Conservation (phyloP, 2,329 filamentous ascomycete species). For the Aspergillus quadrilineatus region DNA sequence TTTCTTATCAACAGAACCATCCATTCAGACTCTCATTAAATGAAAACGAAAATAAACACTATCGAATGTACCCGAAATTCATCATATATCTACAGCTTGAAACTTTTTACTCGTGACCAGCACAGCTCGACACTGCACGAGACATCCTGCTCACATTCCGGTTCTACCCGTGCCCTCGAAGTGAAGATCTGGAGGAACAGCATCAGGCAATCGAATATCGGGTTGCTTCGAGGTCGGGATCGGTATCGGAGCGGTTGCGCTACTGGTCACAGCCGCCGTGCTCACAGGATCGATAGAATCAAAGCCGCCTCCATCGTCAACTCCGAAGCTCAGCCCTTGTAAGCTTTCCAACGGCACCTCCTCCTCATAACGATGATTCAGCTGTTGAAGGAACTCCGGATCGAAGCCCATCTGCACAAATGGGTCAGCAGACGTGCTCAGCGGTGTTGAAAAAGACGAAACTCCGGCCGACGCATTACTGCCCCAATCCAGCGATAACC, state of each 20-base stretch:
- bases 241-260: constrained; percentile 18
- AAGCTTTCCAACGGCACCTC: constrained; percentile 32
- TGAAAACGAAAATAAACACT: neutral
- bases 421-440: constrained; percentile 30
- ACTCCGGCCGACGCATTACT: constrained; percentile 31
- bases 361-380: constrained; percentile 36
- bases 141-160: neutral
- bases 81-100: constrained; percentile 1
- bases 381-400: constrained; percentile 36
- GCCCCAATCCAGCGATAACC: constrained; percentile 35
- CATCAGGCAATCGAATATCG: constrained; percentile 16
- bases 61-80: neutral
- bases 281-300: neutral
- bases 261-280: constrained; percentile 6
- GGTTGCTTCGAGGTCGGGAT: constrained; percentile 23
- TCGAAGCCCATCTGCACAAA: constrained; percentile 42
- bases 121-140: neutral
- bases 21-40: no score
- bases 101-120: neutral
- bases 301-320: constrained; percentile 13
- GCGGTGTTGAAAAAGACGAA: constrained; percentile 35
- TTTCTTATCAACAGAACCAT: neutral
- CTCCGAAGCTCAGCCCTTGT: constrained; percentile 27
- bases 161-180: constrained; percentile 5
- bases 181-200: constrained; percentile 4